Conservation (phyloP, 306 rosid species). For the Medicago lupulina region DNA sequence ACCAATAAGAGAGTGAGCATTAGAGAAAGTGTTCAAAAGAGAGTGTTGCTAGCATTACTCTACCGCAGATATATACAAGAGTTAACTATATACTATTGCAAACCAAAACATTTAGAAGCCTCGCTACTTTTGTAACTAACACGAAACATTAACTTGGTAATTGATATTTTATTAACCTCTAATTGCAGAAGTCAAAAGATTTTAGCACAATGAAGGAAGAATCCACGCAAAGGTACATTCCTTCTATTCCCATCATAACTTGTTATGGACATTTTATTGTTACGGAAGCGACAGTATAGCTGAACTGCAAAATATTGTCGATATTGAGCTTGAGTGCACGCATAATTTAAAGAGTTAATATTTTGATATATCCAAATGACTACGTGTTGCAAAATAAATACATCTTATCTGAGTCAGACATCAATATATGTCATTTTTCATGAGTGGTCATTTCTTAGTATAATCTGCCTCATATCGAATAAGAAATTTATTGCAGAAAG, state of each 20-base stretch:
- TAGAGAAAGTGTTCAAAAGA: no score
- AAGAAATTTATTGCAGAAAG: conserved; percentile 26
- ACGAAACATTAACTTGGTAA: conserved; percentile 22
- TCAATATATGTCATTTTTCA: neutral
- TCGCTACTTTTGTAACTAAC: conserved; percentile 14
- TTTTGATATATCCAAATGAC: conserved; percentile 36
- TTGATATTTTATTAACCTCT: conserved; percentile 28
- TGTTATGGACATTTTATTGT: conserved; percentile 17
- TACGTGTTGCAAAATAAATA: conserved; percentile 22
- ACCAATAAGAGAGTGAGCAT: no score
- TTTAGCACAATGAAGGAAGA: conserved; percentile 29
- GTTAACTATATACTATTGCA: conserved; percentile 9
- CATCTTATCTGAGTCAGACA: conserved; percentile 40
- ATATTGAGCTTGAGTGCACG: conserved; percentile 34
- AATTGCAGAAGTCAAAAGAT: conserved; percentile 13
- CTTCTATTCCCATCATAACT: conserved; percentile 11
- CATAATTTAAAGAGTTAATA: conserved; percentile 4
- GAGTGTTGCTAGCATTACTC: no score
- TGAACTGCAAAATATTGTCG: conserved; percentile 32
- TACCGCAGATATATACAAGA: neutral
- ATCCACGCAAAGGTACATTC: conserved; percentile 17
- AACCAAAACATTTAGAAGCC: conserved; percentile 32
- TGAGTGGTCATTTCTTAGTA: conserved; percentile 2
- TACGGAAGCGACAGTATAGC: conserved; percentile 39
- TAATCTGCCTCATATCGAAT: conserved; percentile 21